phyloP scores from a whole-genome alignment of 305 asterid genomes.

The Plantago coronopus region DNA sequence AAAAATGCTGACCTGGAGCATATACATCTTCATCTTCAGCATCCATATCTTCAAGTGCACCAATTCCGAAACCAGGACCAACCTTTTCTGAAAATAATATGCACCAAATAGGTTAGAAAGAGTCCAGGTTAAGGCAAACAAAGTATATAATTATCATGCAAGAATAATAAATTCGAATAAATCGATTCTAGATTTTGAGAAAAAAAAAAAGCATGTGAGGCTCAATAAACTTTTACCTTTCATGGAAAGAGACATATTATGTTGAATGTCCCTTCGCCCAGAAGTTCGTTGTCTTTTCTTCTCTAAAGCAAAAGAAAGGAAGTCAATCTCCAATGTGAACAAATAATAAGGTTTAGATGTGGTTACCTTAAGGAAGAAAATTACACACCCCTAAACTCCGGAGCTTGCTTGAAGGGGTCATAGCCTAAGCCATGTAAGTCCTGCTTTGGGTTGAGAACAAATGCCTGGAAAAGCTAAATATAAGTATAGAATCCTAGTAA shows the following conservation, averaged over 20 bases:
- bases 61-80: conserved; percentile 95
- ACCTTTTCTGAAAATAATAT: conserved; percentile 53
- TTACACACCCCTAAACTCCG: conserved; percentile 87
- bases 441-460: conserved; percentile 76
- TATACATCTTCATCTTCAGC: conserved; percentile 93
- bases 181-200: background rate
- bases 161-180: too few species aligned
- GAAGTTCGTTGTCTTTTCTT: conserved; percentile 65
- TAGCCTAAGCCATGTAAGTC: conserved; percentile 84
- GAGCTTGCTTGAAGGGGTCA: conserved; percentile 96
- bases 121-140: conserved; percentile 5
- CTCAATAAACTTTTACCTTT: conserved; percentile 40
- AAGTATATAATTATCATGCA: conserved; percentile 1
- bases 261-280: conserved; percentile 41
- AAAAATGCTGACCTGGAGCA: conserved; percentile 51
- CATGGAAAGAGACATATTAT: conserved; percentile 40
- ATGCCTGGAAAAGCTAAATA: conserved; percentile 43
- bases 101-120: conserved; percentile 26
- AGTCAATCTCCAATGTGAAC: conserved; percentile 6
- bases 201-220: conserved; percentile 6
- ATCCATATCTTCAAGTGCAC: conserved; percentile 94
- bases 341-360: conserved; percentile 13
- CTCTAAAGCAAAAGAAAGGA: conserved; percentile 41
- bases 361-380: conserved; percentile 20
- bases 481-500: conserved; percentile 8